Conservation (phyloP, 805 yeast genomes). For the Cyberlindnera euphorbiiphila region DNA sequence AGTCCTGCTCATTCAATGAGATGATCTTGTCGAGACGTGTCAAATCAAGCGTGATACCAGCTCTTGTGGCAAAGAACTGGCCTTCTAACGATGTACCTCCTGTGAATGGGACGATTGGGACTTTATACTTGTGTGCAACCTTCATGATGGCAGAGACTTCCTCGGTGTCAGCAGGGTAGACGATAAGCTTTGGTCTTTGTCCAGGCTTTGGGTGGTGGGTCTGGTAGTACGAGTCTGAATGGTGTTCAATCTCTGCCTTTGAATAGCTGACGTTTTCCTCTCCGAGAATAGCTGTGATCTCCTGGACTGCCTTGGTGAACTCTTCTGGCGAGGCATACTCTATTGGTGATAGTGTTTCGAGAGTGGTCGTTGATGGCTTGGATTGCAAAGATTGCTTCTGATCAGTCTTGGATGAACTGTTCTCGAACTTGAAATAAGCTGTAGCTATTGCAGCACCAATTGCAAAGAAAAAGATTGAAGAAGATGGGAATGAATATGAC, state of each 20-base stretch:
- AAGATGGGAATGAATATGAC: neutral
- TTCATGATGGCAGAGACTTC: constrained; percentile 63
- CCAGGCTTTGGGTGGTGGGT: constrained; percentile 60
- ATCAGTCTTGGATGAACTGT: neutral
- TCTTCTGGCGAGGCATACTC: constrained; percentile 37
- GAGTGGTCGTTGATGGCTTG: constrained; percentile 32
- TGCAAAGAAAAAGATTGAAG: constrained; percentile 11
- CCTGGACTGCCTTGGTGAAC: constrained; percentile 37
- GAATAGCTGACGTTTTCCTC: constrained; percentile 32
- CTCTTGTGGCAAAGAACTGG: constrained; percentile 69
- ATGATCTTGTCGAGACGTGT: constrained; percentile 56
- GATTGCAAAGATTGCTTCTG: neutral
- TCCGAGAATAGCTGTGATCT: constrained; percentile 39
- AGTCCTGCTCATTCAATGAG: constrained; percentile 54
- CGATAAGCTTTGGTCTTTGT: constrained; percentile 55
- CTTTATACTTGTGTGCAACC: constrained; percentile 52
- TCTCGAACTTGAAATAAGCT: constrained; percentile 7
- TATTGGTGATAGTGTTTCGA: constrained; percentile 35
- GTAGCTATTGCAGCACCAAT: constrained; percentile 19
- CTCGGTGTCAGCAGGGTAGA: constrained; percentile 61
- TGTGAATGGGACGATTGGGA: constrained; percentile 74
- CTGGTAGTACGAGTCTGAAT: constrained; percentile 56
- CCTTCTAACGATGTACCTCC: constrained; percentile 84
- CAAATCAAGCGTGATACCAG: constrained; percentile 63
- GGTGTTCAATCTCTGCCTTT: constrained; percentile 43